phyloP scores from a whole-genome alignment of 129 eudicot species.

The Pittosporum tobira region DNA sequence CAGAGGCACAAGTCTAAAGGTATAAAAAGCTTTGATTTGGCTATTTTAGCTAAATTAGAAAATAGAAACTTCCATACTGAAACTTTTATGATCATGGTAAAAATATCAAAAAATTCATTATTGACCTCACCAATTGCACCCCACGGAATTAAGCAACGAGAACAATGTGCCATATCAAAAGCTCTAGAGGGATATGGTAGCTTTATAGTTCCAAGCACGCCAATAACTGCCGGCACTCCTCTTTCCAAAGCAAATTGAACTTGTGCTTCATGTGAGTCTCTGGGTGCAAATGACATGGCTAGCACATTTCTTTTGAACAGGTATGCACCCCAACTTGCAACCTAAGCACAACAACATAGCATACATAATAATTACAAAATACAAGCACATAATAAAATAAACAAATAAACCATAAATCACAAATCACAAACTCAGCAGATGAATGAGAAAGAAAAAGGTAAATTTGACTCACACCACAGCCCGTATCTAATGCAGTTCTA shows the following conservation, averaged over 20 bases:
- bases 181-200: slow-evolving; percentile 55
- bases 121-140: slow-evolving; percentile 40
- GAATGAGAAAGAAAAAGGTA: not conserved
- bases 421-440: not conserved
- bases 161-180: slow-evolving; percentile 59
- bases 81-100: too few species aligned
- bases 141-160: slow-evolving; percentile 56
- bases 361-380: not conserved
- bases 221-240: slow-evolving; percentile 57
- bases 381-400: not conserved
- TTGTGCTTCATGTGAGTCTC: slow-evolving; percentile 55
- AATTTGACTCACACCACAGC: slow-evolving; percentile 33
- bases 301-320: slow-evolving; percentile 40
- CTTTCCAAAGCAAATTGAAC: slow-evolving; percentile 49
- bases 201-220: slow-evolving; percentile 57
- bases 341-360: slow-evolving; percentile 17
- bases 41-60: not conserved
- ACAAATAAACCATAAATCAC: too few species aligned
- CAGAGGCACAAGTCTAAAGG: not conserved
- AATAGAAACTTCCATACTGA: not conserved
- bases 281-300: slow-evolving; percentile 56
- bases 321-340: slow-evolving; percentile 55
- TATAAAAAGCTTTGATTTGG: not conserved
- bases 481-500: slow-evolving; percentile 44
- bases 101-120: not conserved